These are phyloP conservation scores for Geranium incanum DNA, from an alignment of 441 rosid genomes.

Conservation along the genomic window DNA sequence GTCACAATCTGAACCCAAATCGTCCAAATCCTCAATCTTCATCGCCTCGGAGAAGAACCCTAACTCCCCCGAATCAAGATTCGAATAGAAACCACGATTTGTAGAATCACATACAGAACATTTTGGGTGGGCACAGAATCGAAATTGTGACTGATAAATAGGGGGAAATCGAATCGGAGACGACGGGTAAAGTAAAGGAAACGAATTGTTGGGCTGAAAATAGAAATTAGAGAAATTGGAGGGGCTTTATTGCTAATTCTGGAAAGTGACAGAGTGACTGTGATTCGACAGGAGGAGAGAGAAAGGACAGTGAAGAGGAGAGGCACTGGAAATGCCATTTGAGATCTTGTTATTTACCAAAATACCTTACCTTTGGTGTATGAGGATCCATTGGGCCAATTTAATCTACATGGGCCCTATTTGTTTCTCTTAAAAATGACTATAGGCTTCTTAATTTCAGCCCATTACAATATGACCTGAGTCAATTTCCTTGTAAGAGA, in stretches of 20 bases:
- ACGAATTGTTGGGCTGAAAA: neutral
- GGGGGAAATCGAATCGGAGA: neutral
- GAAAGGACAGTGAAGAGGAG: too few species aligned
- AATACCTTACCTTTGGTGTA: too few species aligned
- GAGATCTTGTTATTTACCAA: too few species aligned
- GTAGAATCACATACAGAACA: neutral
- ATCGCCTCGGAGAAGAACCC: conserved; percentile 18
- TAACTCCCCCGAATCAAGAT: neutral
- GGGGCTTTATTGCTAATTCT: neutral
- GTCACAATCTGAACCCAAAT: conserved; percentile 25
- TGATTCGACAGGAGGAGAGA: neutral
- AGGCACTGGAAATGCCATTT: too few species aligned
- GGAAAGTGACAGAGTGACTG: neutral
- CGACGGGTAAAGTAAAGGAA: neutral
- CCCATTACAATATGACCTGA: neutral
- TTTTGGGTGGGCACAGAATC: conserved; percentile 4
- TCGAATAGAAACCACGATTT: neutral
- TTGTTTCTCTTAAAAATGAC: neutral
- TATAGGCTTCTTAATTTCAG: neutral
- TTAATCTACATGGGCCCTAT: neutral
- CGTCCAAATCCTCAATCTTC: conserved; percentile 52
- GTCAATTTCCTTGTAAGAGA: too few species aligned
- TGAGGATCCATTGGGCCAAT: too few species aligned
- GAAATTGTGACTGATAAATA: neutral
- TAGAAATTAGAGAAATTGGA: neutral